Conservation (phyloP, 2,329 filamentous ascomycete genomes). For the Colletotrichum sansevieriae region DNA sequence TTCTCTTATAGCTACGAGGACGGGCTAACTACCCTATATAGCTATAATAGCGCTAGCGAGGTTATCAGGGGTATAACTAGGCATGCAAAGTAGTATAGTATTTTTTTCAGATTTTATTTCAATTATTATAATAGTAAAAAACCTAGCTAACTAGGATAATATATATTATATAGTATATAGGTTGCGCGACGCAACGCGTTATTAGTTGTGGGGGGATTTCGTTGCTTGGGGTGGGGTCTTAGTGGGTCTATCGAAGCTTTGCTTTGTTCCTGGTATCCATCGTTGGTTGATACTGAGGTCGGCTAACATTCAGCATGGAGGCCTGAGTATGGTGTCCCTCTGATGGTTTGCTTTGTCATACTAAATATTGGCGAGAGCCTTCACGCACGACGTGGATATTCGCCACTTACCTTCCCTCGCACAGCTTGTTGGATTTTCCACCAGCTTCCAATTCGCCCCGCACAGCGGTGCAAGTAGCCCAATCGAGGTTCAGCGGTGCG, state of each 20-base stretch:
- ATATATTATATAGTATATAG: no score
- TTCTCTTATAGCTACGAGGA: no score
- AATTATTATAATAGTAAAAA: no score
- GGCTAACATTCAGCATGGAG: neutral
- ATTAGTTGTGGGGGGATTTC: no score
- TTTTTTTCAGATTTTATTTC: no score
- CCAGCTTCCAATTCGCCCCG: neutral
- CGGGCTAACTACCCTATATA: no score
- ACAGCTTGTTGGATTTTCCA: neutral
- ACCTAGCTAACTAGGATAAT: no score
- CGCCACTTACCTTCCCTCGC: neutral
- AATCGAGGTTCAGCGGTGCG: neutral
- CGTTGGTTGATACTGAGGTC: neutral
- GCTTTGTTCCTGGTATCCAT: neutral
- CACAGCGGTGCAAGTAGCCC: constrained; percentile 2
- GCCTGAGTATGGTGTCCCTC: neutral
- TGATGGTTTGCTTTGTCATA: neutral
- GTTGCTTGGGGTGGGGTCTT: no score
- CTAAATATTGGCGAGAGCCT: neutral
- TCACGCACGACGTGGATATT: neutral
- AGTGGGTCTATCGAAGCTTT: neutral
- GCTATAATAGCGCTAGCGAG: no score
- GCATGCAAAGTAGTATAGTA: no score
- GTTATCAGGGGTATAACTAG: no score
- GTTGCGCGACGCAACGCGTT: no score